These are phyloP conservation scores for Lyophyllum semitale DNA, from an alignment of 768 basidiomycete genomes.

Conservation along the genomic window DNA sequence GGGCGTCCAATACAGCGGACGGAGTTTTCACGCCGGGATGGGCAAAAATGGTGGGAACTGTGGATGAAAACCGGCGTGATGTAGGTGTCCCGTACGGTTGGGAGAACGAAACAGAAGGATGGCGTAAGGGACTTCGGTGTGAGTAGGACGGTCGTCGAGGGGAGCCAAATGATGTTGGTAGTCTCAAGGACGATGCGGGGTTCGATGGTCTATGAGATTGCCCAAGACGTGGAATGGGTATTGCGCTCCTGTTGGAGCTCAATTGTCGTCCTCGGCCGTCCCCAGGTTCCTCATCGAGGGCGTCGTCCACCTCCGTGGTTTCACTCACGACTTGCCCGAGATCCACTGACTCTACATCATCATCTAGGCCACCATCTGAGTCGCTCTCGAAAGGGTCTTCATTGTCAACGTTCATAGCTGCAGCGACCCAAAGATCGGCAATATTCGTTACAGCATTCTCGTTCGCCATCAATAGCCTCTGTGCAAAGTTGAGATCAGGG, in stretches of 20 bases:
- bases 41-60: slow-evolving; percentile 77
- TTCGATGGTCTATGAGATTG: slow-evolving; percentile 32
- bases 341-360: slow-evolving; percentile 22
- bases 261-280: slow-evolving; percentile 22
- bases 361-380: slow-evolving; percentile 41
- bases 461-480: slow-evolving; percentile 88
- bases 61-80: slow-evolving; percentile 56
- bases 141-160: slow-evolving; percentile 35
- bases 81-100: slow-evolving; percentile 35
- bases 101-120: slow-evolving; percentile 37
- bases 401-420: slow-evolving; percentile 93
- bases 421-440: slow-evolving; percentile 96
- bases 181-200: slow-evolving; percentile 26
- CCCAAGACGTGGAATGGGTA: slow-evolving; percentile 25
- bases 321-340: slow-evolving; percentile 32
- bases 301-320: slow-evolving; percentile 27
- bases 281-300: slow-evolving; percentile 18
- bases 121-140: slow-evolving; percentile 27
- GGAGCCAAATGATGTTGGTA: slow-evolving; percentile 25
- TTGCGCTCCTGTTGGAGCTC: slow-evolving; percentile 15
- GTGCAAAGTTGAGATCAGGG: slow-evolving; percentile 80
- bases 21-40: slow-evolving; percentile 84
- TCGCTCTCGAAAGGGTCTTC: slow-evolving; percentile 78
- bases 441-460: slow-evolving; percentile 94
- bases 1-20: slow-evolving; percentile 73